Percentiles rank a stretch among this genome's conserved stretches.
Evolutionary conservation across 345 rosid species (phyloP).

Genomic region (Acer saccharum): DNA sequence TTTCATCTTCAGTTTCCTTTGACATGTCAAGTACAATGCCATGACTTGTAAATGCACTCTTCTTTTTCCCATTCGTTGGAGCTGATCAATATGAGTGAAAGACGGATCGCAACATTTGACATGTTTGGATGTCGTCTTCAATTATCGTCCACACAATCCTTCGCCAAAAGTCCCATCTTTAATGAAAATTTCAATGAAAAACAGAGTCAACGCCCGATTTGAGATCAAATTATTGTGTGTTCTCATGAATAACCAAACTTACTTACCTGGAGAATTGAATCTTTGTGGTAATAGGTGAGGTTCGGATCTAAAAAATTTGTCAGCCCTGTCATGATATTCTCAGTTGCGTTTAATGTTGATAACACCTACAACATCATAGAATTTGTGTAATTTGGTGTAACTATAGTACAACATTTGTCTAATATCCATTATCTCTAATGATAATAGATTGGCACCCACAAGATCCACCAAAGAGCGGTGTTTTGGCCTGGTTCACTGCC

Average conservation of each 20-base stretch:
- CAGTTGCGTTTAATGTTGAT: slow-evolving; percentile 19
- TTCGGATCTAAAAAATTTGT: slow-evolving; percentile 22
- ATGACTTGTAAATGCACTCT: not conserved
- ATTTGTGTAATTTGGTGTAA: not conserved
- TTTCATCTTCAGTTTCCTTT: slow-evolving; percentile 9
- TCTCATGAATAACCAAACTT: not conserved
- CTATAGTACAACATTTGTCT: not conserved
- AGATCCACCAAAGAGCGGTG: slow-evolving; percentile 35
- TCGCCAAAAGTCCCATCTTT: slow-evolving; percentile 37
- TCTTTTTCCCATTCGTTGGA: slow-evolving; percentile 25
- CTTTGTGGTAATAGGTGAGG: slow-evolving; percentile 25
- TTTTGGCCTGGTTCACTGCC: not conserved
- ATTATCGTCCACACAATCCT: slow-evolving; percentile 34
- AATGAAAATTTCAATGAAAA: not conserved
- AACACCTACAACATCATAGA: slow-evolving; percentile 20
- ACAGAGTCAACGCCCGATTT: not conserved
- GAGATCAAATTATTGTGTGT: not conserved
- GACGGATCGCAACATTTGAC: slow-evolving; percentile 34
- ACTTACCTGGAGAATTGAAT: slow-evolving; percentile 27
- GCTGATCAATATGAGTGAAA: slow-evolving; percentile 25
- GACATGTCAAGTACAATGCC: not conserved
- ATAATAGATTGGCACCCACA: slow-evolving; percentile 16
- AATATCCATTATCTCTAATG: not conserved
- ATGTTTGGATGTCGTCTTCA: slow-evolving; percentile 32
- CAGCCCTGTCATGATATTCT: slow-evolving; percentile 18